Percentiles rank a stretch among this genome's conserved stretches.
Conservation (phyloP, 352 stramenopile species). For the Globisporangium parvum region DNA sequence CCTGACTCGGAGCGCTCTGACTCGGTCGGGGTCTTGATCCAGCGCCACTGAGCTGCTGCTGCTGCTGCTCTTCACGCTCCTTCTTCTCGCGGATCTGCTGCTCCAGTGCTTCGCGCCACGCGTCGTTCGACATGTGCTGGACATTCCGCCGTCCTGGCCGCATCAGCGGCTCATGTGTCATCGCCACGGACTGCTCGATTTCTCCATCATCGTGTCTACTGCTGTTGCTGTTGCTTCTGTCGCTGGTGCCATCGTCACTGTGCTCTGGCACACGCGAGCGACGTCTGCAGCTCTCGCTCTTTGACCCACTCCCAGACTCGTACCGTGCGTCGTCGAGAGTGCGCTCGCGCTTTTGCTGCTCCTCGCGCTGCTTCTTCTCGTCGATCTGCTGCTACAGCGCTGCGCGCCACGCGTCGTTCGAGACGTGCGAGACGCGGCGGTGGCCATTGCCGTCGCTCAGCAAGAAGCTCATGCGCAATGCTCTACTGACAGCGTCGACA, state of each 20-base stretch:
- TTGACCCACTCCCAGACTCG: not conserved
- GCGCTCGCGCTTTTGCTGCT: constrained; percentile 10
- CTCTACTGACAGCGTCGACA: not conserved
- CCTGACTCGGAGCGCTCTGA: constrained; percentile 14
- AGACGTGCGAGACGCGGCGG: constrained; percentile 20
- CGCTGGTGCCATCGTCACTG: not conserved
- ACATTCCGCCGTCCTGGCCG: constrained; percentile 22
- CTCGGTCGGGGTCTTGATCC: not conserved
- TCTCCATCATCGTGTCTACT: not conserved
- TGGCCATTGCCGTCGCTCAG: constrained; percentile 10
- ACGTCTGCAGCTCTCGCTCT: not conserved
- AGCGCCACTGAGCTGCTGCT: constrained; percentile 4
- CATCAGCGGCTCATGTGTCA: not conserved
- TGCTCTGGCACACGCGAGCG: not conserved
- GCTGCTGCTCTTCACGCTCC: too few species aligned
- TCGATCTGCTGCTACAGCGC: constrained; percentile 29
- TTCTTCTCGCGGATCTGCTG: constrained; percentile 46
- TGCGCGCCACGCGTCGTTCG: constrained; percentile 29
- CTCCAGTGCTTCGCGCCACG: constrained; percentile 42
- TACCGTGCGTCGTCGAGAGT: not conserved
- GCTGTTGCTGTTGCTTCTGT: constrained; percentile 2
- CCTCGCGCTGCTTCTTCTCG: constrained; percentile 22
- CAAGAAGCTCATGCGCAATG: constrained; percentile 14
- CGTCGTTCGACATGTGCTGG: constrained; percentile 27
- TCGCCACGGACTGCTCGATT: not conserved